Conservation (phyloP, 2,329 filamentous ascomycete species). For the Tolypocladium inflatum region DNA sequence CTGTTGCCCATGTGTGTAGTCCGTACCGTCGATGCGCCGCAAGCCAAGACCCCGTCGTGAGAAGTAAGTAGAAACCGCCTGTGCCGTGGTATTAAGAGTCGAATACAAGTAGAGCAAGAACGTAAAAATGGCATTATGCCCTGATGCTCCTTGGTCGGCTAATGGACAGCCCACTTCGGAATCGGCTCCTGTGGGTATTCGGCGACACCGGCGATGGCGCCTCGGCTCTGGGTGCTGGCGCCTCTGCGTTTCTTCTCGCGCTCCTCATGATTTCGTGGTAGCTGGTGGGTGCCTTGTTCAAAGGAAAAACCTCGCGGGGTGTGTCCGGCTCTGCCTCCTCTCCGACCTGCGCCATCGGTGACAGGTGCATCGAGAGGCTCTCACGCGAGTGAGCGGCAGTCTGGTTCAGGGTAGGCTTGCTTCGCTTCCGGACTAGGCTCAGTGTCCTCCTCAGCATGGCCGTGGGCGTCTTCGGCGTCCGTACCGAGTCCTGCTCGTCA, state of each 20-base stretch:
- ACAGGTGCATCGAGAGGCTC: slow-evolving; percentile 15
- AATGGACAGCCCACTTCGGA: slow-evolving; percentile 25
- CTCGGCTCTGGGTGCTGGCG: slow-evolving; percentile 9
- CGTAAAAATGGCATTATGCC: slow-evolving; percentile 10
- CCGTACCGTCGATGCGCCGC: background rate
- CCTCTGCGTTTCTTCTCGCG: slow-evolving; percentile 29
- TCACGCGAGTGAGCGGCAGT: slow-evolving; percentile 25
- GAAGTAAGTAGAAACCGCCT: background rate
- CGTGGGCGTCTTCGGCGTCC: slow-evolving; percentile 34
- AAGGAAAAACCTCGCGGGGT: slow-evolving; percentile 9
- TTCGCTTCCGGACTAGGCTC: slow-evolving; percentile 45
- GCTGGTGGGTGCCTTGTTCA: slow-evolving; percentile 24
- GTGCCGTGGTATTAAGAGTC: background rate
- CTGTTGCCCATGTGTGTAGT: background rate
- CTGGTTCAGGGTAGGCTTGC: slow-evolving; percentile 35
- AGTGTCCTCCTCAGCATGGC: slow-evolving; percentile 43
- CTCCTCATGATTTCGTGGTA: slow-evolving; percentile 38
- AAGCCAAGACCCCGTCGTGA: background rate
- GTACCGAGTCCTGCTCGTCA: slow-evolving; percentile 18
- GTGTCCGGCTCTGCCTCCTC: slow-evolving; percentile 17
- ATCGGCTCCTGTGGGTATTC: slow-evolving; percentile 18
- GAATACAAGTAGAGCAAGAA: background rate
- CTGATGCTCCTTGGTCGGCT: slow-evolving; percentile 31
- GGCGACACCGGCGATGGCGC: slow-evolving; percentile 14
- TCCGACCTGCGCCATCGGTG: slow-evolving; percentile 23